These are phyloP conservation scores for Allium cepa DNA, from an alignment of 106 monocot species.

Conservation along the genomic window DNA sequence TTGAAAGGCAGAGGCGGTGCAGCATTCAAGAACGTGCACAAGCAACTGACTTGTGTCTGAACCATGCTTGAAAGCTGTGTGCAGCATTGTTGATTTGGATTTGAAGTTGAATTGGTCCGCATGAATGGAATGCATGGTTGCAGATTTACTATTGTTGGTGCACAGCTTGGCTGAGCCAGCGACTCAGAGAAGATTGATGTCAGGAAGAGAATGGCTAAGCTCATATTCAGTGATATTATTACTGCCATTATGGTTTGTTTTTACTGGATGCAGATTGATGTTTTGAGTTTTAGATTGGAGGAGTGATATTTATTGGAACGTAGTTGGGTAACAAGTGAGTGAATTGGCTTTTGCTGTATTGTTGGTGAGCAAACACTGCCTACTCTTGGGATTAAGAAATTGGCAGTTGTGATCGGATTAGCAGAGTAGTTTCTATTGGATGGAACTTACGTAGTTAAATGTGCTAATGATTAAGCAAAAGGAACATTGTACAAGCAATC, in stretches of 20 bases:
- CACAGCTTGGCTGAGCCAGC: constrained; percentile 18
- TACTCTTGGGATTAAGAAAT: no score
- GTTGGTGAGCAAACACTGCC: not conserved
- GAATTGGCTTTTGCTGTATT: not conserved
- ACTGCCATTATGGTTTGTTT: not conserved
- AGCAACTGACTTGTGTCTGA: no score
- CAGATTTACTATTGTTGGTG: constrained; percentile 5
- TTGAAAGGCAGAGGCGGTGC: no score
- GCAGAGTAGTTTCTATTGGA: no score
- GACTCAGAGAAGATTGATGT: not conserved
- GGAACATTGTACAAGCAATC: no score
- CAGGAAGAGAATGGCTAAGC: not conserved
- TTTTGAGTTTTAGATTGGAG: not conserved
- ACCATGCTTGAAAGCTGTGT: no score
- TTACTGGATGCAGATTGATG: not conserved
- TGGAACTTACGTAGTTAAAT: no score
- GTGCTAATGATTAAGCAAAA: no score
- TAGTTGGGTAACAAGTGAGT: not conserved
- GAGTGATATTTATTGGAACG: not conserved
- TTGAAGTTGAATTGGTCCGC: constrained; percentile 7
- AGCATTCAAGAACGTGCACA: no score
- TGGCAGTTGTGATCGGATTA: no score
- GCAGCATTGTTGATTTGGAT: no score
- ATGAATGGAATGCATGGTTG: constrained; percentile 25
- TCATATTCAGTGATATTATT: not conserved